Base-by-base conservation (phyloP, 2,329 filamentous ascomycete genomes). In the Shiraia sp. region DNA sequence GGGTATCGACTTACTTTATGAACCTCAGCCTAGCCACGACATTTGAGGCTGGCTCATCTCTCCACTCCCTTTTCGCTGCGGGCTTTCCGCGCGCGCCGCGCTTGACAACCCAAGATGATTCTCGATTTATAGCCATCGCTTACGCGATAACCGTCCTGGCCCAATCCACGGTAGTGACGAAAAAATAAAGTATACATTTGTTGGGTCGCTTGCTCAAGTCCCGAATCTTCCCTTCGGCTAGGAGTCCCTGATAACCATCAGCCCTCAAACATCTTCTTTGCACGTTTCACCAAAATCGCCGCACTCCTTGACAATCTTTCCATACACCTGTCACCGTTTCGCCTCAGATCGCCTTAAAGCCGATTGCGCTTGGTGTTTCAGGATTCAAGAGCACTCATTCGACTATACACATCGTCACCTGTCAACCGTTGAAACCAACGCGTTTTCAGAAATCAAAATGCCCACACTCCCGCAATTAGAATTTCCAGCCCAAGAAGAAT, bases 1-100 rank as follows among this genome's bases (percentile, higher is more conserved):
- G n/a, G n/a, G n/a, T n/a, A n/a, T n/a, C n/a, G n/a, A n/a, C n/a
- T 43, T 23, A 32, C 19, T 42, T 59, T 50, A 55, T 53, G 46
- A 54, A 47, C 40, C 36, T 26, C 41, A 45, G 36, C 38, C 44
- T 39, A 34, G 56, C 49, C 51, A 41, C 40, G 36, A 44, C 29
- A 43, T 34, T 52, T 40, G 37, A 55, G 32, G 40, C 42, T 51
- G 41, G 24, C 42, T 24, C 36, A 40, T 45, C 40, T 24, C 37
- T 39, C 27, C 43, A 51, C 34, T 36, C 24, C 36, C 19, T 22
- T 51, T 46, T 41, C 24, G 19, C 45, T 53, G 56, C 49, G 45
- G 43, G 25, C 42, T 40, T 26, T 47, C 38, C 40, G 49, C 46
- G 30, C 51, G 49, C 40, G 45, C 50, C 47, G 36, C 42, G 31